Evolutionary conservation across 495 filamentous ascomycete species (phyloP), one percentile per base, ranked within the genome.

Genomic region (Penicillium argentinense): DNA sequence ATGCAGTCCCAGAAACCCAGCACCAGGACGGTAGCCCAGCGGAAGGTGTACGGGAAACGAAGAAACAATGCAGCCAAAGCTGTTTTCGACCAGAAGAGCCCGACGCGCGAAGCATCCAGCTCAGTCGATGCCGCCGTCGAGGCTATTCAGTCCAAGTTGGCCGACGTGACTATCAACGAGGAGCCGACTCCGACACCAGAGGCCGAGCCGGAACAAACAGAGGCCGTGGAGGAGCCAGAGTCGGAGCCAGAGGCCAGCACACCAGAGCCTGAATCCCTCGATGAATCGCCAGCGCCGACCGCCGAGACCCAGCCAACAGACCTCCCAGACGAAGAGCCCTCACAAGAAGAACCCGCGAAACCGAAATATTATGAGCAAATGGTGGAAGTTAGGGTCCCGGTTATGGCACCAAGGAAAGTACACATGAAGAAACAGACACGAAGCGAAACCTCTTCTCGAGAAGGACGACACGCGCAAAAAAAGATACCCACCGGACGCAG

Each of bases 41-140:
- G 58, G 40, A 62, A 53, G 47, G 72, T 75, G 12, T 75, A 75
- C 26, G 72, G 72, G 8, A 75, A 75, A 39, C 59, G 68, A 37
- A 67, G 49, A 33, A 65, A 48, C 17, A 67, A 71, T 56, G 68
- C 72, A 2, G 58, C 72, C 1, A 55, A 66, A 22, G 69, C 72
- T 5, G 68, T 74, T 0, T 68, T 75, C 24, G 71, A 72, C 7
- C 53, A 72, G 29, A 49, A 56, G 14, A 74, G 71, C 34, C 72
- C 70, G 3, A 50, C 48, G 9, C 67, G 47, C n/a, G 24, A 28
- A 5, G 14, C 25, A 36, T 27, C 28, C 9, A 48, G 53, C n/a
- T 46, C 44, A 12, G 23, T 34, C 14, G 44, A 59, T 32, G 58
- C 59, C 25, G 36, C 48, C 0, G 47, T 72, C 23, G 59, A 67